Conservation (phyloP, 1,139 yeast genomes). For the Blastobotrys serpentis region DNA sequence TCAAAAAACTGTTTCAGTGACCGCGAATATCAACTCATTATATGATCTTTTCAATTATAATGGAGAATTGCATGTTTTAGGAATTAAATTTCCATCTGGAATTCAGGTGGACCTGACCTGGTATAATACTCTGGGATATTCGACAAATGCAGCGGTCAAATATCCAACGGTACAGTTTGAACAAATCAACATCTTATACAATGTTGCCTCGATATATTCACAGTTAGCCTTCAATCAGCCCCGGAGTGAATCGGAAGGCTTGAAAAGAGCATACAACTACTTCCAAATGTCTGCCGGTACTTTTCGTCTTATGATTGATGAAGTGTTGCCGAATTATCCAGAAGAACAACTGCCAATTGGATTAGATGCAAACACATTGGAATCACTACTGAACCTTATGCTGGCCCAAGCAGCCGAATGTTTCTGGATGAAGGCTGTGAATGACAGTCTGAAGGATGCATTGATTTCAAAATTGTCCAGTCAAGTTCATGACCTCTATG, state of each 20-base stretch:
- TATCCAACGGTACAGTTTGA: conserved; percentile 51
- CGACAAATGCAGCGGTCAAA: conserved; percentile 43
- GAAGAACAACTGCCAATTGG: conserved; percentile 43
- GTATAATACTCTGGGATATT: conserved; percentile 65
- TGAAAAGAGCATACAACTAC: conserved; percentile 60
- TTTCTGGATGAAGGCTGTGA: conserved; percentile 73
- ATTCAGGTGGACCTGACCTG: conserved; percentile 56
- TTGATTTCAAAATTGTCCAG: conserved; percentile 62
- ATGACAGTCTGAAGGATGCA: conserved; percentile 56
- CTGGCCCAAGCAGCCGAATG: conserved; percentile 87
- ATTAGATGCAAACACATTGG: conserved; percentile 46
- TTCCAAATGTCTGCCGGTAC: conserved; percentile 72
- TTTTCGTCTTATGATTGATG: conserved; percentile 46
- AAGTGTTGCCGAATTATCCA: conserved; percentile 28
- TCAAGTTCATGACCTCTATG: conserved; percentile 61
- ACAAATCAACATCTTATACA: conserved; percentile 60
- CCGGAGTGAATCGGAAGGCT: conserved; percentile 51
- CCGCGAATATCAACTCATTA: conserved; percentile 34
- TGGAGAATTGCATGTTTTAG: conserved; percentile 37
- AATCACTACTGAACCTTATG: conserved; percentile 50
- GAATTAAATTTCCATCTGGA: conserved; percentile 47
- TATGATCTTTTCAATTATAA: conserved; percentile 35
- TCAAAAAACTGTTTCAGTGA: conserved; percentile 36
- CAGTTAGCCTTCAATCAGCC: conserved; percentile 46
- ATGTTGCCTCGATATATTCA: conserved; percentile 65